Base-by-base conservation (phyloP, 192 early-diverging fungal species). In the Backusella luteola region DNA sequence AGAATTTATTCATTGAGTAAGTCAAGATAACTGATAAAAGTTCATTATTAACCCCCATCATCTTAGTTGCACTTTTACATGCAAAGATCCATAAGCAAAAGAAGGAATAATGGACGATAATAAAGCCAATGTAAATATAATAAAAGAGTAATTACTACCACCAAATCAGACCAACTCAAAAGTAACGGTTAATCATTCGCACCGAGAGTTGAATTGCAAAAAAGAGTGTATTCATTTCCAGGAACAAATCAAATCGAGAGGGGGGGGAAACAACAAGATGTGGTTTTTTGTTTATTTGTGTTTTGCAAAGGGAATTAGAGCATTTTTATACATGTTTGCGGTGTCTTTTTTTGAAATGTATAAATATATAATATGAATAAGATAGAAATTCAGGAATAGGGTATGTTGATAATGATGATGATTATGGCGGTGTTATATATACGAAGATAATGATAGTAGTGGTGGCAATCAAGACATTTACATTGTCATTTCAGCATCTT, bases 1-100 rank as follows among this genome's bases (percentile, higher is more conserved):
- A 14, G 41, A 12, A 75, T 82, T 11, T 82, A 82, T 73, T 69
- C 78, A 49, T 9, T 59, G 32, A 73, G 80, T 82, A 78, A 75
- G 80, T 76, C 0, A 49, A 6, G 0, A 49, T n/a, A 49, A 14
- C 9, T 44, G 3, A 49, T 49, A 6, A 49, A n/a, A 49, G 6
- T 11, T 11, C 11, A 44, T 44, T 6, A 14, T 0, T 52, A 52
- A 53, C n/a, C 1, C 1, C 21, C 6, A 6, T 9, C 15, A 14
- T 32, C 26, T 12, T 26, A 59, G 53, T 59, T 21, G 53, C n/a
- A 2, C 7, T 23, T 19, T 26, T 59, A 11, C 53, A 59, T 59
- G 21, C 23, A 26, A 59, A 59, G 21, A 59, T 59, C 9, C 53
- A 59, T 59, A 59, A 59, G 17, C 53, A 59, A 23, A 59, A 59